Evolutionary conservation across 768 basidiomycete species (phyloP).

Genomic region (Piloderma croceum): DNA sequence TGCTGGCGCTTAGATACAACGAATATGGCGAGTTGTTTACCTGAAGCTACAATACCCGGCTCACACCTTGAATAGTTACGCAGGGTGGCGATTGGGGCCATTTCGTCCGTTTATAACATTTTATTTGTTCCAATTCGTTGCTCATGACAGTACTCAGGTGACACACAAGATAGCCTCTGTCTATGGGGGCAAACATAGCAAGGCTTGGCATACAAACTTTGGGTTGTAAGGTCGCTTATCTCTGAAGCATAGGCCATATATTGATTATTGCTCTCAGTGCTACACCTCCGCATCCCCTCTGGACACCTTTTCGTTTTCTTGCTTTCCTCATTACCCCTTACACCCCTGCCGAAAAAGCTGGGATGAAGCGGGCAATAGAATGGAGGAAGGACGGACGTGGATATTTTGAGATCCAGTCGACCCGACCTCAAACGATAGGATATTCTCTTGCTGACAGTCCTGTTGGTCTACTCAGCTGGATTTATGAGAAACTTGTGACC

Average conservation of each 20-base stretch:
- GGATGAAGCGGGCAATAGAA: conserved; percentile 21
- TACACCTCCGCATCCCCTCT: not conserved
- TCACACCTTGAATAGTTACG: conserved; percentile 9
- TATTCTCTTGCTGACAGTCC: conserved; percentile 56
- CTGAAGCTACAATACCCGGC: not conserved
- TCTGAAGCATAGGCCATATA: not conserved
- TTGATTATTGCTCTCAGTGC: not conserved
- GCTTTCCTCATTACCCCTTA: conserved; percentile 26
- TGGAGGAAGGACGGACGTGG: conserved; percentile 30
- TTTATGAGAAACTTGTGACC: conserved; percentile 45
- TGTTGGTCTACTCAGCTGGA: conserved; percentile 47
- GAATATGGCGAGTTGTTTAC: conserved; percentile 36
- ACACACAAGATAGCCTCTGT: conserved; percentile 15
- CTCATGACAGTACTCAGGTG: conserved; percentile 15
- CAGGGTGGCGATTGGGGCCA: conserved; percentile 34
- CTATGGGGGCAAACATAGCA: conserved; percentile 22
- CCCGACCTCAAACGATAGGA: conserved; percentile 48
- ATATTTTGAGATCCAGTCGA: conserved; percentile 37
- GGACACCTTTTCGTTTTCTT: conserved; percentile 13
- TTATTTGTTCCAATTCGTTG: not conserved
- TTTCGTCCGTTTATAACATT: not conserved
- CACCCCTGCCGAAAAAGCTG: conserved; percentile 28
- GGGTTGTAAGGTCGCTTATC: conserved; percentile 15
- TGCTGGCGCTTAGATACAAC: conserved; percentile 42
- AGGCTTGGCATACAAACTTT: conserved; percentile 28